Conservation (phyloP, 805 yeast species). For the Wickerhamomyces rabaulensis region DNA sequence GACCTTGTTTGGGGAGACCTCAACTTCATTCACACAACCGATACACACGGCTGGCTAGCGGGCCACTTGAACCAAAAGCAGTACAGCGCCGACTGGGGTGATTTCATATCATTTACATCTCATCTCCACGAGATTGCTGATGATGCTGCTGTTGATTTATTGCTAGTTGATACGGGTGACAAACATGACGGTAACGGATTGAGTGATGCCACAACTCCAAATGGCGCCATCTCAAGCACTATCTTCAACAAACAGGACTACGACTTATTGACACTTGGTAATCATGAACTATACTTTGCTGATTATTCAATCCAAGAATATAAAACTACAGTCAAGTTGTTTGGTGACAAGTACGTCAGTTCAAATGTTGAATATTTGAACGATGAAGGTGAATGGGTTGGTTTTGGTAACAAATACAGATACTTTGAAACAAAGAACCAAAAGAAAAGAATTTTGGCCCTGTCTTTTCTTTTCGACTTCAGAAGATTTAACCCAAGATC, state of each 20-base stretch:
- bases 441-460: conserved; percentile 49
- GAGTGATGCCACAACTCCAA: conserved; percentile 70
- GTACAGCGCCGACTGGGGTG: conserved; percentile 91
- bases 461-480: conserved; percentile 81
- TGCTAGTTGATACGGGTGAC: conserved; percentile 86
- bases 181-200: conserved; percentile 93
- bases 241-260: conserved; percentile 63
- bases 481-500: conserved; percentile 52
- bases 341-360: conserved; percentile 60
- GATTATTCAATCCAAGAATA: conserved; percentile 64
- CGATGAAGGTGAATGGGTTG: conserved; percentile 37
- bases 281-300: conserved; percentile 79
- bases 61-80: conserved; percentile 79
- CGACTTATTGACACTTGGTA: conserved; percentile 81
- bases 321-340: conserved; percentile 50
- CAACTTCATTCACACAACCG: conserved; percentile 91
- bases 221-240: conserved; percentile 58
- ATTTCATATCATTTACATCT: conserved; percentile 63
- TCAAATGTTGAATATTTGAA: conserved; percentile 63
- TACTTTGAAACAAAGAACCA: conserved; percentile 60
- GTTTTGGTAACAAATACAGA: conserved; percentile 64
- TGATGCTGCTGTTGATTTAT: conserved; percentile 49
- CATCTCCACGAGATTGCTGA: conserved; percentile 44
- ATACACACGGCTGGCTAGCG: conserved; percentile 95
- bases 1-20: conserved; percentile 64